Evolutionary conservation across 106 monocot species (phyloP).

Genomic region (Allium sativum): DNA sequence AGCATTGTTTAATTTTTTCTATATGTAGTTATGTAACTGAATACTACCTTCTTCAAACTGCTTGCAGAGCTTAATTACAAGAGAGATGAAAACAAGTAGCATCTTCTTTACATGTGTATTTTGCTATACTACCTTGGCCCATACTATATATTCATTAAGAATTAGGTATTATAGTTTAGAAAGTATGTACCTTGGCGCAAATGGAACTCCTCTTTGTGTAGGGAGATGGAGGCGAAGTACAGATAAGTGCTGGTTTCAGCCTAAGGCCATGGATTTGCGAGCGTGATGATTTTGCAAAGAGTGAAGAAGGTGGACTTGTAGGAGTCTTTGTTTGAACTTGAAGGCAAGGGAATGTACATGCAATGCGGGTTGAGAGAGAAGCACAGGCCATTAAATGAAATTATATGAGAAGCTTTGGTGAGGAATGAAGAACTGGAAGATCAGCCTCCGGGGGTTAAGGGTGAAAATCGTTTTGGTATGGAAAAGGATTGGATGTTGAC

Average conservation of each 20-base stretch:
- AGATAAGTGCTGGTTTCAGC: constrained; percentile 10
- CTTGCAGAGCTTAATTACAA: no score
- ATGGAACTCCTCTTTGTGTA: constrained; percentile 15
- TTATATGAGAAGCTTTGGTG: neutral
- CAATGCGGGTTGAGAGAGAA: constrained; percentile 25
- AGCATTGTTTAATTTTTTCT: no score
- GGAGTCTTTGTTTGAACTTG: constrained; percentile 17
- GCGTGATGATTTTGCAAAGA: constrained; percentile 26
- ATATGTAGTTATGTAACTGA: no score
- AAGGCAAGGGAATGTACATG: constrained; percentile 19
- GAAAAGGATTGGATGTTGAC: constrained; percentile 3
- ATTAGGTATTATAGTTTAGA: neutral
- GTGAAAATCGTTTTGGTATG: neutral
- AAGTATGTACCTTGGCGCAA: constrained; percentile 37
- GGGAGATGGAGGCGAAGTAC: neutral
- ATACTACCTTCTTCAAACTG: no score
- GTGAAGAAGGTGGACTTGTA: constrained; percentile 15
- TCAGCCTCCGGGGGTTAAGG: constrained; percentile 1
- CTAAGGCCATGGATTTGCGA: constrained; percentile 35
- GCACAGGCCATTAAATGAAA: constrained; percentile 40
- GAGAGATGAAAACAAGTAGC: neutral
- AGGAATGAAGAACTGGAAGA: neutral
- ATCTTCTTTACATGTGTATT: neutral
- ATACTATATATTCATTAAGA: neutral
- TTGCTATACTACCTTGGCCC: neutral